phyloP scores from a whole-genome alignment of 1,284 basidiomycete species.

The Trichosporon sp. region DNA sequence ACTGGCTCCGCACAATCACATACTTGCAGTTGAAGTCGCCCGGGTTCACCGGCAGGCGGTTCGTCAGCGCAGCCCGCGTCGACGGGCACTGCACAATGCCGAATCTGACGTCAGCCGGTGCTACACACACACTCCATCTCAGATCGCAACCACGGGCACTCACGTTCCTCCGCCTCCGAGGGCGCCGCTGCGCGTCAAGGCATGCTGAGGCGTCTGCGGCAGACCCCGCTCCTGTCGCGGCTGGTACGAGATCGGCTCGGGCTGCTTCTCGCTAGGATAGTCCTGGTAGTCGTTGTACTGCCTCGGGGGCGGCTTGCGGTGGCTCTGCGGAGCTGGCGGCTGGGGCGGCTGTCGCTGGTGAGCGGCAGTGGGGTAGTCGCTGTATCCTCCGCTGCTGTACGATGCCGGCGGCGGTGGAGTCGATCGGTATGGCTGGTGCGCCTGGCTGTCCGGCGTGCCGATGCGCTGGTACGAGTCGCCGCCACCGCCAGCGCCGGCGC shows the following conservation, averaged over 20 bases:
- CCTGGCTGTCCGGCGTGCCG: slow-evolving; percentile 15
- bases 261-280: slow-evolving; percentile 17
- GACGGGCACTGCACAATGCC: slow-evolving; percentile 48
- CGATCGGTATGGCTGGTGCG: slow-evolving; percentile 1
- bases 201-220: slow-evolving; percentile 4
- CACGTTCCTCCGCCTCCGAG: slow-evolving; percentile 29
- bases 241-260: slow-evolving; percentile 9
- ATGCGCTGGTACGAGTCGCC: slow-evolving; percentile 36
- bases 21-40: slow-evolving; percentile 69
- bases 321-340: slow-evolving; percentile 4
- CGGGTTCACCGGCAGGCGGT: slow-evolving; percentile 72
- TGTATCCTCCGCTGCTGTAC: slow-evolving; percentile 7
- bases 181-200: not conserved
- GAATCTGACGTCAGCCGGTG: too few relatives aligned
- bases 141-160: slow-evolving; percentile 13
- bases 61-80: slow-evolving; percentile 64
- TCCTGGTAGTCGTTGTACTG: slow-evolving; percentile 4
- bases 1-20: slow-evolving; percentile 65
- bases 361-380: slow-evolving; percentile 8
- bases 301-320: not conserved
- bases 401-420: slow-evolving; percentile 13
- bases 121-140: too few relatives aligned
- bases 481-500: slow-evolving; percentile 2
- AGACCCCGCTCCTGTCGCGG: slow-evolving; percentile 3
- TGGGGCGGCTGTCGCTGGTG: not conserved